These are phyloP conservation scores for Hypocrella siamensis DNA, from an alignment of 2,329 filamentous ascomycete species.

Conservation along the genomic window DNA sequence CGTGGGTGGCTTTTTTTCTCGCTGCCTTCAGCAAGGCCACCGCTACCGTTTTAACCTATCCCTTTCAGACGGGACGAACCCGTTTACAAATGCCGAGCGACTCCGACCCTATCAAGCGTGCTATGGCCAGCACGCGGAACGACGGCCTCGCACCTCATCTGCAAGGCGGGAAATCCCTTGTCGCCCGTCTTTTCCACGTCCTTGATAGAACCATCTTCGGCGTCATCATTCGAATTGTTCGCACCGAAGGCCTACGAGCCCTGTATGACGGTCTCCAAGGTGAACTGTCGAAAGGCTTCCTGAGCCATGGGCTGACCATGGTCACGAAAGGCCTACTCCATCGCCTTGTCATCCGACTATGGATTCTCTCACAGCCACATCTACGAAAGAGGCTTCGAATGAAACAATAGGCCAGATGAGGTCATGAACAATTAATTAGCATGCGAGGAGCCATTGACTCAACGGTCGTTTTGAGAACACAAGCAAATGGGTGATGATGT, in stretches of 20 bases:
- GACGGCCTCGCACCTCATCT: conserved; percentile 1
- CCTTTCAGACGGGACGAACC: conserved; percentile 73
- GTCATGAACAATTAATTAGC: neutral
- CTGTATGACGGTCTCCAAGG: conserved; percentile 64
- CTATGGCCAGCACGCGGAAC: conserved; percentile 2
- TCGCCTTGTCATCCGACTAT: conserved; percentile 52
- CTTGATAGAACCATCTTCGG: conserved; percentile 41
- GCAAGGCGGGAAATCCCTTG: conserved; percentile 1
- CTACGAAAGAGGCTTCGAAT: conserved; percentile 9
- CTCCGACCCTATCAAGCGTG: conserved; percentile 5
- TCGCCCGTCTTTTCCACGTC: conserved; percentile 7
- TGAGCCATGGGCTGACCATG: conserved; percentile 79
- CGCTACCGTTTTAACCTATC: conserved; percentile 67
- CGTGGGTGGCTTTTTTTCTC: conserved; percentile 27
- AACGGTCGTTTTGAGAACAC: neutral
- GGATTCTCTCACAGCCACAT: conserved; percentile 35
- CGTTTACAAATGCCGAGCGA: conserved; percentile 48
- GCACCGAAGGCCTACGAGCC: conserved; percentile 48
- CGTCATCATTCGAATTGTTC: conserved; percentile 40
- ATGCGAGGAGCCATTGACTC: neutral
- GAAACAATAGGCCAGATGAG: neutral
- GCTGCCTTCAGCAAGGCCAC: conserved; percentile 67
- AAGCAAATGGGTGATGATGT: too few relatives aligned
- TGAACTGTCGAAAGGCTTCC: conserved; percentile 70
- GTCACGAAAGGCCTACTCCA: conserved; percentile 69